Evolutionary conservation across 2,329 filamentous ascomycete genomes (phyloP).

Genomic region (Epichloe aotearoae): DNA sequence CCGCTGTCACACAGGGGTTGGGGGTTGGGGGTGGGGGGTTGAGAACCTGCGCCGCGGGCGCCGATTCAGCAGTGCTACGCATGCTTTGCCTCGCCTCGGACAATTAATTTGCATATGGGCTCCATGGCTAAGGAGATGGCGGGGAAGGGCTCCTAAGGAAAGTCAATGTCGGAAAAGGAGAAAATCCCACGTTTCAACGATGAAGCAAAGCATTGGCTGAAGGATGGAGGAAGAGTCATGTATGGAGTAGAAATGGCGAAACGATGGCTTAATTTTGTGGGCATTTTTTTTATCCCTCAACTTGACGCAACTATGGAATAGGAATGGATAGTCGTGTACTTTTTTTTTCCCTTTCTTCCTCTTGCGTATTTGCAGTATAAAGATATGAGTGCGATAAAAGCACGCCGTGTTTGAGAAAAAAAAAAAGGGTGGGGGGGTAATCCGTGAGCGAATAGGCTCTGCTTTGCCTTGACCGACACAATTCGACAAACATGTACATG

Average conservation of each 20-base stretch:
- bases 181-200: background rate
- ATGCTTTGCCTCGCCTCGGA: background rate
- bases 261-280: background rate
- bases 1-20: background rate
- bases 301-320: background rate
- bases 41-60: background rate
- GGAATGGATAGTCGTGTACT: background rate
- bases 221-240: background rate
- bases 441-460: too few species aligned
- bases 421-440: too few species aligned
- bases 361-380: too few species aligned
- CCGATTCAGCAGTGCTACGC: background rate
- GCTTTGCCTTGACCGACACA: too few species aligned
- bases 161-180: too few species aligned
- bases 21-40: background rate
- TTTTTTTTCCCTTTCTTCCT: too few species aligned
- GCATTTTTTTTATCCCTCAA: background rate
- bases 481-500: too few species aligned
- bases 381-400: too few species aligned
- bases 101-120: background rate
- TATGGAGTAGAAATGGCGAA: slow-evolving; percentile 2
- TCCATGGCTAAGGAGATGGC: background rate
- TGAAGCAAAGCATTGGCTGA: background rate
- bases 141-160: too few species aligned
- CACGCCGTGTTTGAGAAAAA: too few species aligned